phyloP scores from a whole-genome alignment of 148 eudicot species.

The Dianthus caryophyllus region DNA sequence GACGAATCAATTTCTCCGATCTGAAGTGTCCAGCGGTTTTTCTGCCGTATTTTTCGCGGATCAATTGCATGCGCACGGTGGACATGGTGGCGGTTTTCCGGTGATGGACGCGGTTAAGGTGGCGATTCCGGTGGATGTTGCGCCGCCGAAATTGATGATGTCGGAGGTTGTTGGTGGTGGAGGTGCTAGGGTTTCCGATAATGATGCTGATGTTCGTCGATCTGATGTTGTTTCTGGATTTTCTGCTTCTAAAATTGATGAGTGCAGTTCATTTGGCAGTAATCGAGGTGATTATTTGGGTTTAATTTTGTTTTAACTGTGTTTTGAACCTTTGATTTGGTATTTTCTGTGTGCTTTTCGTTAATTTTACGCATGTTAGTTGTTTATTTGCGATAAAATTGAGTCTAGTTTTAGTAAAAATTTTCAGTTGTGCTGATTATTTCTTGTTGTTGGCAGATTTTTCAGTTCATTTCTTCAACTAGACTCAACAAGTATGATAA shows the following conservation, averaged over 20 bases:
- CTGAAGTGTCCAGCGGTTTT: conserved; percentile 1
- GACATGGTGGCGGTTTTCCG: conserved; percentile 19
- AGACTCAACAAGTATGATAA: background rate
- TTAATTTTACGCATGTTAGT: background rate
- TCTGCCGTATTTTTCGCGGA: conserved; percentile 1
- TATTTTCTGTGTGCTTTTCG: conserved; percentile 1
- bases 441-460: background rate
- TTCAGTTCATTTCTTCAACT: background rate
- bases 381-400: background rate
- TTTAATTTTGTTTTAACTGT: background rate
- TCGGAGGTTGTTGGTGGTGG: conserved; percentile 24
- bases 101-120: conserved; percentile 46
- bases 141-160: conserved; percentile 50
- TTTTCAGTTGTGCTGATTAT: background rate
- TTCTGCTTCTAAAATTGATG: conserved; percentile 28
- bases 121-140: conserved; percentile 31
- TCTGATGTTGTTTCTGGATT: conserved; percentile 29
- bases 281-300: conserved; percentile 32
- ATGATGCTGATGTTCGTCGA: conserved; percentile 34
- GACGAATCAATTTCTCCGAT: conserved; percentile 16
- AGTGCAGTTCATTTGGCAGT: conserved; percentile 19
- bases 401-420: background rate
- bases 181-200: conserved; percentile 30
- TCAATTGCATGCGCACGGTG: background rate
- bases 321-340: background rate